Conservation (phyloP, 768 basidiomycete genomes). For the Mrakia frigida region DNA sequence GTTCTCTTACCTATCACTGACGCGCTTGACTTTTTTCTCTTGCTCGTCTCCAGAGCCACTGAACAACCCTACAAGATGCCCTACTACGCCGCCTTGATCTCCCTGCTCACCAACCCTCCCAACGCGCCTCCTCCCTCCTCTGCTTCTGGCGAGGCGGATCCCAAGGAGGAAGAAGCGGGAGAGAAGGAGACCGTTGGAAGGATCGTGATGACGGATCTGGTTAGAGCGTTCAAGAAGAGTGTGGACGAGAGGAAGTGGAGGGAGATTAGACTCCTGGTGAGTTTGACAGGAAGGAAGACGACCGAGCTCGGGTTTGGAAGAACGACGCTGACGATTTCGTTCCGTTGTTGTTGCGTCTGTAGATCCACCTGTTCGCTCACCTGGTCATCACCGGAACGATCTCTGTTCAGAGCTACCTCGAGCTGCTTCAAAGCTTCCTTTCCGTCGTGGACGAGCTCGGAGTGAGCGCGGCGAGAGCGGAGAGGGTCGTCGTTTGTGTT, state of each 20-base stretch:
- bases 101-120: constrained; percentile 49
- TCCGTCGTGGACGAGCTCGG: constrained; percentile 84
- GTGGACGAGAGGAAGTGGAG: constrained; percentile 87
- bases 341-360: not conserved
- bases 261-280: constrained; percentile 60
- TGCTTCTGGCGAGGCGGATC: not conserved
- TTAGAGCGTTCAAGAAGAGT: constrained; percentile 82
- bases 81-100: constrained; percentile 75
- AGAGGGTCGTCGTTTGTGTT: constrained; percentile 40
- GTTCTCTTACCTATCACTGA: not conserved
- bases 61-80: constrained; percentile 94
- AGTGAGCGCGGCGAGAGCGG: constrained; percentile 53
- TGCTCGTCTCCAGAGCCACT: constrained; percentile 46
- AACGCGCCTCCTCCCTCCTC: constrained; percentile 6
- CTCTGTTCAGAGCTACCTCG: constrained; percentile 68
- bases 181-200: constrained; percentile 44
- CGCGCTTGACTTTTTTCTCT: not conserved
- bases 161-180: constrained; percentile 17
- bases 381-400: constrained; percentile 66
- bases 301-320: not conserved
- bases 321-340: not conserved
- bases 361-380: constrained; percentile 94
- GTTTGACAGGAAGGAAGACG: not conserved
- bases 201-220: constrained; percentile 77
- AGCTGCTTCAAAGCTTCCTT: constrained; percentile 75